These are phyloP conservation scores for Pisolithus albus DNA, from an alignment of 768 basidiomycete species.

Conservation along the genomic window DNA sequence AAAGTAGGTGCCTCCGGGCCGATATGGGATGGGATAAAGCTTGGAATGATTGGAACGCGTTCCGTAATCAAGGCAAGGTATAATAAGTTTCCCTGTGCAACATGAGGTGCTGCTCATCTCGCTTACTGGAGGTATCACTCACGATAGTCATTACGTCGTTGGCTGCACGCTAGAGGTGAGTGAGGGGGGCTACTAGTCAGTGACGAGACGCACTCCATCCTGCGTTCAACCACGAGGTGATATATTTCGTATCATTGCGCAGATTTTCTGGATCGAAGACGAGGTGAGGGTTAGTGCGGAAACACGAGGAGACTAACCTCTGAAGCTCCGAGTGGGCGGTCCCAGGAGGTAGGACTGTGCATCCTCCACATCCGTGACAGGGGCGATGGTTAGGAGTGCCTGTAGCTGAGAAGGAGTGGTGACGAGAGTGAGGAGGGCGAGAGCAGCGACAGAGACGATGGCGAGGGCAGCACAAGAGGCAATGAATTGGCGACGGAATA, in stretches of 20 bases:
- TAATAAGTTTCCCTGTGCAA: constrained; percentile 50
- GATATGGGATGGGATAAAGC: constrained; percentile 55
- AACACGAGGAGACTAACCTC: constrained; percentile 32
- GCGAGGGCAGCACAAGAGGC: constrained; percentile 16
- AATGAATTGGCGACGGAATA: neutral
- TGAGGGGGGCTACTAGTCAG: neutral
- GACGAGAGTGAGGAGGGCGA: constrained; percentile 5
- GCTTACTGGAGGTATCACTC: constrained; percentile 9
- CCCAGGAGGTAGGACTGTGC: constrained; percentile 30
- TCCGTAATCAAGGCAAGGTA: constrained; percentile 54
- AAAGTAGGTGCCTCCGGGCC: constrained; percentile 42
- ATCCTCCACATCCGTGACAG: neutral
- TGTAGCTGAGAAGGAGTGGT: neutral
- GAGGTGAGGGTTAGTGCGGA: neutral
- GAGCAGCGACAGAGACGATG: constrained; percentile 20
- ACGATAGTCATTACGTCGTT: constrained; percentile 77
- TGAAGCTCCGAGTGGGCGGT: constrained; percentile 48
- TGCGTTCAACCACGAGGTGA: constrained; percentile 70
- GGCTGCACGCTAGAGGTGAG: constrained; percentile 33
- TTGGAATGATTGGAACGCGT: constrained; percentile 51
- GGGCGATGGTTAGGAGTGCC: neutral
- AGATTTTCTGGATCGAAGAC: constrained; percentile 46
- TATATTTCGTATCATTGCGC: constrained; percentile 51
- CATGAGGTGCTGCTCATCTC: neutral
- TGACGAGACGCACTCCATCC: constrained; percentile 56